Conservation (phyloP, 2,329 filamentous ascomycete species). For the Xylariaceae sp. region DNA sequence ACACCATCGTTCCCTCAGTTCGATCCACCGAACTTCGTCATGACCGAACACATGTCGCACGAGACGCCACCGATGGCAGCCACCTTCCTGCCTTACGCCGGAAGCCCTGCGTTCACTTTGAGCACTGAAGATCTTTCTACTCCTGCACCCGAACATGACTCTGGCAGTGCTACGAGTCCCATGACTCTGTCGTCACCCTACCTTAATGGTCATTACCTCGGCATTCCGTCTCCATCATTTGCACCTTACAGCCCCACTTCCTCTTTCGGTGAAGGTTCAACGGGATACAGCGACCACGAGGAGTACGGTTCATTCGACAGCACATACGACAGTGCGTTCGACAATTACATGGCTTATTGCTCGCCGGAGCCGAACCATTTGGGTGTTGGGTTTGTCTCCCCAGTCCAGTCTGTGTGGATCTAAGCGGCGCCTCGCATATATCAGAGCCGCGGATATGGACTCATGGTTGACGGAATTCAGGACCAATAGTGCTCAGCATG, state of each 20-base stretch:
- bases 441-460: constrained; percentile 38
- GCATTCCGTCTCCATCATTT: constrained; percentile 61
- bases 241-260: constrained; percentile 61
- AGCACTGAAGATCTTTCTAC: constrained; percentile 61
- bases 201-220: constrained; percentile 56
- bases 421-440: constrained; percentile 42
- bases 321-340: constrained; percentile 42
- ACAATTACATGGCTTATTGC: constrained; percentile 47
- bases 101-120: constrained; percentile 60
- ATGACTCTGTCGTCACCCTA: constrained; percentile 57
- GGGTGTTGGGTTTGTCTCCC: constrained; percentile 61
- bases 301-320: constrained; percentile 51
- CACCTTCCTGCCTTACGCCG: constrained; percentile 51
- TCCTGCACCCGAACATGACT: constrained; percentile 48
- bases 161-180: constrained; percentile 50
- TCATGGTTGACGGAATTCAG: constrained; percentile 57
- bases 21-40: constrained; percentile 53
- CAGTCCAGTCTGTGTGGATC: constrained; percentile 61
- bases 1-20: constrained; percentile 62
- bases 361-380: constrained; percentile 40
- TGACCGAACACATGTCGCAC: constrained; percentile 34
- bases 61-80: constrained; percentile 40
- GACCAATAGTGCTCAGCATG: constrained; percentile 37
- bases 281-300: constrained; percentile 61
- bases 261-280: constrained; percentile 60